phyloP scores from a whole-genome alignment of 306 rosid genomes.

The Abrus pulchellus region DNA sequence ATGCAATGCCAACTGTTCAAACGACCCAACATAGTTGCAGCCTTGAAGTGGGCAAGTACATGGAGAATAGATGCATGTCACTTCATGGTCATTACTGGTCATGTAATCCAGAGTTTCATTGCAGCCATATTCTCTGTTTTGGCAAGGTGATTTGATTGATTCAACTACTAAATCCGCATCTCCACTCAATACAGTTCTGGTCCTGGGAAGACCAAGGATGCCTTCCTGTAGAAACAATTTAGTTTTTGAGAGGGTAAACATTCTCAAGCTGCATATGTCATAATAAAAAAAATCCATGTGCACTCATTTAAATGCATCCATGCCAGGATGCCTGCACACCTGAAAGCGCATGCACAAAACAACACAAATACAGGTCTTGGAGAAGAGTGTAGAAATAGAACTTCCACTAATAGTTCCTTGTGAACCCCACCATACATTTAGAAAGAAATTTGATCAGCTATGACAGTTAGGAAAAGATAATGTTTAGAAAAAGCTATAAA shows the following conservation, averaged over 20 bases:
- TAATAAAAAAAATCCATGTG: neutral
- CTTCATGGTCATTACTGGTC: conserved; percentile 3
- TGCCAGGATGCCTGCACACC: neutral
- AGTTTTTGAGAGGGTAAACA: neutral
- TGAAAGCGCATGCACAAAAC: neutral
- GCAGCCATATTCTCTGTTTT: conserved; percentile 14
- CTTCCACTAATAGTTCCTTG: neutral
- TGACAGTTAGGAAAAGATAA: neutral
- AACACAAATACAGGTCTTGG: neutral
- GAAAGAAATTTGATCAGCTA: neutral
- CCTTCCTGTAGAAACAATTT: conserved; percentile 4
- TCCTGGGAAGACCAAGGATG: neutral
- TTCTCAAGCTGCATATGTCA: neutral
- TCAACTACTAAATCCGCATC: conserved; percentile 22
- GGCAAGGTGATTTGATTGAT: neutral
- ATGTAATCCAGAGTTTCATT: conserved; percentile 1
- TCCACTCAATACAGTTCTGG: neutral
- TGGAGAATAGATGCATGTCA: conserved; percentile 20
- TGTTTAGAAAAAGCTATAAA: neutral
- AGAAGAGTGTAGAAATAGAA: neutral
- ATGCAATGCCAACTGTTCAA: conserved; percentile 29
- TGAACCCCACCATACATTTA: neutral
- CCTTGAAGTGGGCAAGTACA: conserved; percentile 15
- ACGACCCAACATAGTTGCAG: conserved; percentile 17
- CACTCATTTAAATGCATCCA: neutral